phyloP scores from a whole-genome alignment of 2,329 filamentous ascomycete species.

The Alternaria metachromatica region DNA sequence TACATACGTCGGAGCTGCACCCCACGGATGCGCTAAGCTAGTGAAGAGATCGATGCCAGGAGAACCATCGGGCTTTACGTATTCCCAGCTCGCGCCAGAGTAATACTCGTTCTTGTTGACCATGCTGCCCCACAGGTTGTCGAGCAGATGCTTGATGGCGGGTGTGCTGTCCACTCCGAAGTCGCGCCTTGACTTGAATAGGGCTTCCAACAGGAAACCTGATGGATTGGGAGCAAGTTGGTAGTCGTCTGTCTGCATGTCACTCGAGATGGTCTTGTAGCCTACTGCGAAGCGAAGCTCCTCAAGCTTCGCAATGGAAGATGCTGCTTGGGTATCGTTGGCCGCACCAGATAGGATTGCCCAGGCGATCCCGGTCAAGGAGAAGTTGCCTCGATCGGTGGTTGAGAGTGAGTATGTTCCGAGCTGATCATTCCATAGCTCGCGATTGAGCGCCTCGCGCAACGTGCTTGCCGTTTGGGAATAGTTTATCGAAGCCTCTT shows the following conservation, averaged over 20 bases:
- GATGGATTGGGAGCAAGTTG: conserved; percentile 53
- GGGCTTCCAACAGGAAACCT: conserved; percentile 52
- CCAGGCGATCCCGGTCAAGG: conserved; percentile 43
- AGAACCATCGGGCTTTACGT: conserved; percentile 48
- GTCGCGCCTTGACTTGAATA: conserved; percentile 36
- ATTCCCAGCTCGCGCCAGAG: conserved; percentile 56
- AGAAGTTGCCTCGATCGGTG: conserved; percentile 37
- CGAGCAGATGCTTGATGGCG: conserved; percentile 40
- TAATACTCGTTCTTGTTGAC: conserved; percentile 44
- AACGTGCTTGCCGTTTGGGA: not conserved
- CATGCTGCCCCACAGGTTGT: conserved; percentile 54
- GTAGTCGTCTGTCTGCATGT: conserved; percentile 19
- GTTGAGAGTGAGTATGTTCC: conserved; percentile 44
- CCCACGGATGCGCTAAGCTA: conserved; percentile 54
- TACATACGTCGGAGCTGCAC: conserved; percentile 55
- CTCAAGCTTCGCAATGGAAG: conserved; percentile 39
- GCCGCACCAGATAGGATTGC: conserved; percentile 45
- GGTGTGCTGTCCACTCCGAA: conserved; percentile 5
- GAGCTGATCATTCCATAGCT: conserved; percentile 43
- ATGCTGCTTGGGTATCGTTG: conserved; percentile 37
- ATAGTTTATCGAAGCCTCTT: not conserved
- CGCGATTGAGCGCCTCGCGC: not conserved
- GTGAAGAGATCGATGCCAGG: conserved; percentile 55
- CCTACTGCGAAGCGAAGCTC: not conserved
- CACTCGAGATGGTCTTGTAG: conserved; percentile 7